phyloP scores from a whole-genome alignment of 1,284 basidiomycete species.

The Ganoderma resinaceum region DNA sequence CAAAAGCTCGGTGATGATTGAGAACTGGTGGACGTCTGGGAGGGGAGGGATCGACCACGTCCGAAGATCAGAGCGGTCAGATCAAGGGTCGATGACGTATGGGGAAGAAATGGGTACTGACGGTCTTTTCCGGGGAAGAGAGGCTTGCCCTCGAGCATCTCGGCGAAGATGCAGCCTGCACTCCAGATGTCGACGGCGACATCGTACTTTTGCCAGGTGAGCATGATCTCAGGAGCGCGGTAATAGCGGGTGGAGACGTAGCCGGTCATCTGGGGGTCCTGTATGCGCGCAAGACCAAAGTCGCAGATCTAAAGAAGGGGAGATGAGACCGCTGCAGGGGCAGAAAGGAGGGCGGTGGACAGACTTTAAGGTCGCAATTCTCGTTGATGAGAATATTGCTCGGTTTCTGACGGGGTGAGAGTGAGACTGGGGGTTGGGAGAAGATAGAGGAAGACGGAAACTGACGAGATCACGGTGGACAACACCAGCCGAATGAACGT shows the following conservation, averaged over 20 bases:
- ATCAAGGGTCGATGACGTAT: conserved; percentile 19
- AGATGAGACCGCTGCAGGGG: neutral
- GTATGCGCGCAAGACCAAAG: conserved; percentile 95
- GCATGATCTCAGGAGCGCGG: conserved; percentile 99
- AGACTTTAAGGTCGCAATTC: conserved; percentile 94
- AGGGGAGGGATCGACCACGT: conserved; percentile 11
- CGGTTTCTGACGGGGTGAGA: conserved; percentile 76
- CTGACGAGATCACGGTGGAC: conserved; percentile 95
- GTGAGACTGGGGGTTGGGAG: neutral
- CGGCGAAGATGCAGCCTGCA: conserved; percentile 99
- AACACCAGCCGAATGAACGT: conserved; percentile 99
- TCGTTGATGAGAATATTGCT: conserved; percentile 99
- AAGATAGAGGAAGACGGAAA: conserved; percentile 14
- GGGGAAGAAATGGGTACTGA: conserved; percentile 49
- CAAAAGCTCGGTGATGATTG: conserved; percentile 98
- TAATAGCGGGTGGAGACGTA: conserved; percentile 99
- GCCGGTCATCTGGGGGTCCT: conserved; percentile 99
- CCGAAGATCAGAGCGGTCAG: conserved; percentile 6
- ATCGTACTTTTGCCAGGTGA: conserved; percentile 99
- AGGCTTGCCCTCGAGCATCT: conserved; percentile 99
- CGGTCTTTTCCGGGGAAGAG: conserved; percentile 99
- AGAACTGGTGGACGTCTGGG: conserved; percentile 98
- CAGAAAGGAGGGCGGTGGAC: conserved; percentile 22
- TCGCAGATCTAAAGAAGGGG: conserved; percentile 83
- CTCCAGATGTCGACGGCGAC: conserved; percentile 99